Base-by-base conservation (phyloP, 192 early-diverging fungal genomes). In the Rhizoclosmatium sp. region DNA sequence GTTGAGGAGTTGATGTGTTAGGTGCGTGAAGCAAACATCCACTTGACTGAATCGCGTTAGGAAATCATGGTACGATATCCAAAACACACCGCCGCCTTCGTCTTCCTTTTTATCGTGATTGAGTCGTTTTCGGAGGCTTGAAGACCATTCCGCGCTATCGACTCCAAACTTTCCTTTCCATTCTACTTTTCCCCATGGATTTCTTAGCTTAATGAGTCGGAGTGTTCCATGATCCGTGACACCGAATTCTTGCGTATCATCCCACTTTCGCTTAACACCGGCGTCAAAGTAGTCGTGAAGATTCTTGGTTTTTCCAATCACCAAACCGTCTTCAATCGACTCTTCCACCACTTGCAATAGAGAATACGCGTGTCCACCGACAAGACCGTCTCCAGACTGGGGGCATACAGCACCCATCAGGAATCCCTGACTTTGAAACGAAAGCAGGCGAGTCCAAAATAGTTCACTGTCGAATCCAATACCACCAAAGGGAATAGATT, bases 21-120 rank as follows among this genome's bases (percentile, higher is more conserved):
- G 21, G 31, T 66, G 71, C 2, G 72, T 69, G 67, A 76, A 76
- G 54, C 71, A 76, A 3, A 81, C 79, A 45, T 81, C 79, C 3
- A 81, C 73, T 49, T 61, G 47, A 60, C 45, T 75, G 66, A 81
- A 81, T 45, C 79, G 47, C 45, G 54, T 49, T n/a, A 81, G 46
- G 65, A 81, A 81, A 44, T 81, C 79, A 70, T 75, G 72, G 66
- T 76, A 81, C 3, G 65, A 54, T 19, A 81, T 81, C 79, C 79
- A 81, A 62, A 81, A 81, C 3, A 42, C 47, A 39, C 79, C 79
- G 1, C 49, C 69, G 4, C 41, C 10, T 7, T 66, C 75, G 4
- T 4, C 56, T 31, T 23, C 39, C 4, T 41, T 46, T 21, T 69
- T 1, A 42, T 70, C 48, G 49, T 69, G 47, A 45, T 76, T 75